phyloP scores from a whole-genome alignment of 805 yeast genomes.

The Kodamaea laetipori region DNA sequence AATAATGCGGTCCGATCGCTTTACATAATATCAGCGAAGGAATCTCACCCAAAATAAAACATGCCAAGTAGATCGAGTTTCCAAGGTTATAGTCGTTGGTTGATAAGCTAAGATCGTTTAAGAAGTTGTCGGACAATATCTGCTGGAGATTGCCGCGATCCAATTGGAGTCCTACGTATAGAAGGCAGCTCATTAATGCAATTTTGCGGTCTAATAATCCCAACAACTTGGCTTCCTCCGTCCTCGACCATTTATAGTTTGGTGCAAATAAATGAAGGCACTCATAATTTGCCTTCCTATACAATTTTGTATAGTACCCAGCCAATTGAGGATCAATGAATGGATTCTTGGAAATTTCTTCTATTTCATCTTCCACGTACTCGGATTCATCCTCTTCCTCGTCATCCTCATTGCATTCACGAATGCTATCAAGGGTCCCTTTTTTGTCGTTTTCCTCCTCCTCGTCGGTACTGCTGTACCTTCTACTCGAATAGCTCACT shows the following conservation, averaged over 20 bases:
- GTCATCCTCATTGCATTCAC: background rate
- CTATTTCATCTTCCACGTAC: conserved; percentile 3
- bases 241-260: conserved; percentile 36
- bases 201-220: conserved; percentile 25
- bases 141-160: conserved; percentile 29
- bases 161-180: conserved; percentile 26
- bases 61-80: conserved; percentile 24
- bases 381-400: conserved; percentile 1
- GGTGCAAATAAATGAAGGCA: conserved; percentile 60
- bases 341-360: conserved; percentile 7
- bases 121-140: conserved; percentile 26
- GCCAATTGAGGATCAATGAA: conserved; percentile 7
- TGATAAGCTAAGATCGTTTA: conserved; percentile 22
- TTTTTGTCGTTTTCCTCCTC: conserved; percentile 5
- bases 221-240: conserved; percentile 22
- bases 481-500: conserved; percentile 1
- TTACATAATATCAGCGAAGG: conserved; percentile 30
- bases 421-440: background rate
- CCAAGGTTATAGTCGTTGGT: conserved; percentile 29
- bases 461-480: conserved; percentile 5
- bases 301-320: conserved; percentile 46
- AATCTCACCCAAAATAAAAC: conserved; percentile 27
- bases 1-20: conserved; percentile 27
- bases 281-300: conserved; percentile 54
- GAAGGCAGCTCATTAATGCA: conserved; percentile 24